These are phyloP conservation scores for Candida chauliodis DNA, from an alignment of 805 yeast genomes.

Conservation along the genomic window DNA sequence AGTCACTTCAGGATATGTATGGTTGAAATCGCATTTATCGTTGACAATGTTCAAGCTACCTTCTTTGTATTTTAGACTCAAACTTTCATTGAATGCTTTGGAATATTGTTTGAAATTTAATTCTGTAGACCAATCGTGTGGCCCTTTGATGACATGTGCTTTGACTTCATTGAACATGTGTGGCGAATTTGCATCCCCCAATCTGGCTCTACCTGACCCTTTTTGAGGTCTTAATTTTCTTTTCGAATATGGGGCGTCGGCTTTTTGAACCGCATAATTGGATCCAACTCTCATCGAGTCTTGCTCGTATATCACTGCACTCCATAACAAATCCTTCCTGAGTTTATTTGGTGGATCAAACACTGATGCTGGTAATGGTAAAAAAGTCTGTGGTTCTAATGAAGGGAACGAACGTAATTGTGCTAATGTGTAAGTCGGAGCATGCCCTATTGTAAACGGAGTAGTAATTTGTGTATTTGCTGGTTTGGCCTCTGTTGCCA, in stretches of 20 bases:
- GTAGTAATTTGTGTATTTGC: neutral
- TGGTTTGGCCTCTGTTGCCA: conserved; percentile 21
- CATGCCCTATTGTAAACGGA: conserved; percentile 29
- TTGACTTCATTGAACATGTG: conserved; percentile 84
- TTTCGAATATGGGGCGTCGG: conserved; percentile 81
- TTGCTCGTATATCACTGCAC: conserved; percentile 88
- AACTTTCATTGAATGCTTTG: conserved; percentile 74
- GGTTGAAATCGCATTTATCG: conserved; percentile 39
- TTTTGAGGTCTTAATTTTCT: conserved; percentile 83
- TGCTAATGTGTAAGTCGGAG: conserved; percentile 72
- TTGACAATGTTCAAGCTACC: conserved; percentile 76
- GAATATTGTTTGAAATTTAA: conserved; percentile 72
- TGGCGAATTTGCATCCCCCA: conserved; percentile 95
- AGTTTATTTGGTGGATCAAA: conserved; percentile 57
- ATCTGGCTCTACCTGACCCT: conserved; percentile 93
- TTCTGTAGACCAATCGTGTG: conserved; percentile 80
- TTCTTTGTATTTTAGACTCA: conserved; percentile 72
- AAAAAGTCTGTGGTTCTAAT: conserved; percentile 73
- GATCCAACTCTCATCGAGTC: conserved; percentile 89
- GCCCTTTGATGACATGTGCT: conserved; percentile 87
- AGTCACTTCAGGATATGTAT: conserved; percentile 43
- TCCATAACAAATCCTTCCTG: conserved; percentile 91
- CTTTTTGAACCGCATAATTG: conserved; percentile 79
- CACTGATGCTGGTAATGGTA: conserved; percentile 72
- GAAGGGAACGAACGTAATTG: conserved; percentile 85